These are phyloP conservation scores for Debaryomyces sp. DNA, from an alignment of 1,139 yeast genomes.

Conservation along the genomic window DNA sequence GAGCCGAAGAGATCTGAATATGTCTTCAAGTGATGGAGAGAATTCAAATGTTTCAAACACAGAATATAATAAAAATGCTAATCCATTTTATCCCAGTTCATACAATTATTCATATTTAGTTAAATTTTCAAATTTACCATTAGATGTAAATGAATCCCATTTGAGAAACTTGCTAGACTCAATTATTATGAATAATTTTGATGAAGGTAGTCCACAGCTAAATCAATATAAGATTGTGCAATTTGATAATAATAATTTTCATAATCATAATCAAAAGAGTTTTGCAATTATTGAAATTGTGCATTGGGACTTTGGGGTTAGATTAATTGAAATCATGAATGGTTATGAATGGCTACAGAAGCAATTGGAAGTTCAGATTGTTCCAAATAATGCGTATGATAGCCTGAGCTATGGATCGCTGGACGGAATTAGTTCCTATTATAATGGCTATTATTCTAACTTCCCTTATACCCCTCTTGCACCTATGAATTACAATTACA, in stretches of 20 bases:
- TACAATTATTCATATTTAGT: conserved; percentile 3
- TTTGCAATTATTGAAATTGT: conserved; percentile 17
- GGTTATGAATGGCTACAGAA: conserved; percentile 29
- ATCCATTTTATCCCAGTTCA: conserved; percentile 27
- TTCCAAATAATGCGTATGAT: conserved; percentile 1
- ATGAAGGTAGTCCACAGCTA: neutral
- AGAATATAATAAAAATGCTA: conserved; percentile 28
- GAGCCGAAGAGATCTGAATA: neutral
- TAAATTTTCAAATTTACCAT: conserved; percentile 17
- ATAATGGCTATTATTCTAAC: conserved; percentile 7
- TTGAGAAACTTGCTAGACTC: conserved; percentile 19
- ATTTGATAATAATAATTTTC: conserved; percentile 2
- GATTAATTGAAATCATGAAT: conserved; percentile 23
- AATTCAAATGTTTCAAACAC: neutral
- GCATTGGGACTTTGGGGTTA: conserved; percentile 17
- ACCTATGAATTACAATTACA: conserved; percentile 8
- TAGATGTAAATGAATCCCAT: conserved; percentile 11
- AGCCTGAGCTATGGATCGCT: neutral
- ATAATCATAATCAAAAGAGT: neutral
- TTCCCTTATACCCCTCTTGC: conserved; percentile 6
- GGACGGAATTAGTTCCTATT: conserved; percentile 1
- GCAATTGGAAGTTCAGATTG: conserved; percentile 21
- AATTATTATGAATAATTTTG: conserved; percentile 16
- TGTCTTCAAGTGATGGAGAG: conserved; percentile 4
- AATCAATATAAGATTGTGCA: neutral